phyloP scores from a whole-genome alignment of 1,139 yeast species.

The Candida albicans region DNA sequence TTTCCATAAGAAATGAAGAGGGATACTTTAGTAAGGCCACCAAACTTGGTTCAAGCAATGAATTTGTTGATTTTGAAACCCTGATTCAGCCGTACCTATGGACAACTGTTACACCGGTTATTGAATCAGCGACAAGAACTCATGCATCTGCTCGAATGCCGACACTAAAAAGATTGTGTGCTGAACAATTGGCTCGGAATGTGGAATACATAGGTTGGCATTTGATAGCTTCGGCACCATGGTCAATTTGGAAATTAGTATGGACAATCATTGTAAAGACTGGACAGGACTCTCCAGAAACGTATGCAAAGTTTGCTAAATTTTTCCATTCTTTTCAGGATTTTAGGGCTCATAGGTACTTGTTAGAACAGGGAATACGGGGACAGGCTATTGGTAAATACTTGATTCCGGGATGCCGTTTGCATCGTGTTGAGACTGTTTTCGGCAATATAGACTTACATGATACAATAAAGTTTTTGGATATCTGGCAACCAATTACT shows the following conservation, averaged over 20 bases:
- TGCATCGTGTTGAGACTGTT: conserved; percentile 39
- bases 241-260: conserved; percentile 31
- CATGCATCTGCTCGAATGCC: conserved; percentile 1
- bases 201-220: conserved; percentile 21
- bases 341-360: conserved; percentile 28
- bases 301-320: conserved; percentile 30
- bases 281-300: conserved; percentile 31
- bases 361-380: conserved; percentile 1
- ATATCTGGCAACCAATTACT: conserved; percentile 18
- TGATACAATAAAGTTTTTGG: conserved; percentile 17
- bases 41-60: conserved; percentile 10
- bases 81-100: conserved; percentile 20
- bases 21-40: conserved; percentile 1
- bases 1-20: not conserved
- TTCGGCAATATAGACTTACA: conserved; percentile 28
- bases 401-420: conserved; percentile 8
- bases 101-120: conserved; percentile 15
- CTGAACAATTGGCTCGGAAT: conserved; percentile 29
- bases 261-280: conserved; percentile 31
- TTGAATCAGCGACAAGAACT: not conserved
- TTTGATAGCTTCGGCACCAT: conserved; percentile 27
- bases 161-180: conserved; percentile 27
- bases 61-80: conserved; percentile 17
- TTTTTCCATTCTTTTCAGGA: conserved; percentile 17
- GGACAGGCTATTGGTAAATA: conserved; percentile 1